phyloP scores from a whole-genome alignment of 2,329 filamentous ascomycete species.

The Hirsutella minnesotensis region DNA sequence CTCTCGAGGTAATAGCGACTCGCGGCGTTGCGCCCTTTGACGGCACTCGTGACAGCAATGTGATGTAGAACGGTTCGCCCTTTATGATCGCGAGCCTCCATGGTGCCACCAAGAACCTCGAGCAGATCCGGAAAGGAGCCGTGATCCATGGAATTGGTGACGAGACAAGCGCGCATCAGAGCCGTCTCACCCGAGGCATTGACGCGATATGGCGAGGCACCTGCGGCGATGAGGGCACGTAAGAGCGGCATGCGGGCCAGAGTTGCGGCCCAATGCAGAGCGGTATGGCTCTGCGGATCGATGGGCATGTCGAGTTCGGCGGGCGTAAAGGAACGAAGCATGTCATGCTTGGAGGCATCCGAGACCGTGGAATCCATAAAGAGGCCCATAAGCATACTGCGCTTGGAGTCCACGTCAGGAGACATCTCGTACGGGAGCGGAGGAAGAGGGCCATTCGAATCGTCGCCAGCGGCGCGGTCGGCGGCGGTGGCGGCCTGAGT shows the following conservation, averaged over 20 bases:
- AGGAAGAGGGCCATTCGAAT: conserved; percentile 47
- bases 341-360: conserved; percentile 64
- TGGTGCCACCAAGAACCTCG: conserved; percentile 77
- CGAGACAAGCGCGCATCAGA: conserved; percentile 81
- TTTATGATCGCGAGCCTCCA: conserved; percentile 81
- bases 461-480: conserved; percentile 29
- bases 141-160: conserved; percentile 89
- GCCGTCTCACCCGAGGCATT: conserved; percentile 88
- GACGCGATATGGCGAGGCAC: conserved; percentile 77
- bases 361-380: conserved; percentile 64
- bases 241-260: conserved; percentile 76
- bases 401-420: conserved; percentile 64
- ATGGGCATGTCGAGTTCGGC: conserved; percentile 86
- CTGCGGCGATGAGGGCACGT: conserved; percentile 67
- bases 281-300: conserved; percentile 78
- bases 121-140: conserved; percentile 82
- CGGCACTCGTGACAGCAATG: conserved; percentile 89
- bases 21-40: conserved; percentile 82
- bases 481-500: conserved; percentile 33
- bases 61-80: conserved; percentile 90
- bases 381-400: conserved; percentile 68
- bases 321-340: conserved; percentile 62
- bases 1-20: conserved; percentile 95
- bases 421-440: conserved; percentile 52
- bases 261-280: conserved; percentile 92